These are phyloP conservation scores for Polychaeton citri DNA, from an alignment of 2,329 filamentous ascomycete species.

Conservation along the genomic window DNA sequence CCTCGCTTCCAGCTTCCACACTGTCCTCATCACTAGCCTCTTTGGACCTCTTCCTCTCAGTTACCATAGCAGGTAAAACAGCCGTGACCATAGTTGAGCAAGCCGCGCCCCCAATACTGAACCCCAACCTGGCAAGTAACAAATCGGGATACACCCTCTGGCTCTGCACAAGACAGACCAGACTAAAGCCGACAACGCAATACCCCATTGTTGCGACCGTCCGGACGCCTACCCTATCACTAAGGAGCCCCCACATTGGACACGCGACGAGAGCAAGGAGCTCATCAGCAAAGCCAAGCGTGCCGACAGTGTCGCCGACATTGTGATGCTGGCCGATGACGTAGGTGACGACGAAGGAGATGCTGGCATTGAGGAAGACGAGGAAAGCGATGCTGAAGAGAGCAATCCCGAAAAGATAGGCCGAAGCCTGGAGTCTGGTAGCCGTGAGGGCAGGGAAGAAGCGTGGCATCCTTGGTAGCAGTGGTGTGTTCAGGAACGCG, in stretches of 20 bases:
- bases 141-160: conserved; percentile 80
- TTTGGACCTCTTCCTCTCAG: conserved; percentile 5
- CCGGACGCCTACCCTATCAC: conserved; percentile 63
- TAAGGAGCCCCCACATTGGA: conserved; percentile 64
- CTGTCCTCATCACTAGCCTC: conserved; percentile 5
- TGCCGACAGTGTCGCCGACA: conserved; percentile 71
- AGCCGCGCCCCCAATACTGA: conserved; percentile 84
- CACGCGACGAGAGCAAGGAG: conserved; percentile 69
- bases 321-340: conserved; percentile 59
- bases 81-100: conserved; percentile 90
- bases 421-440: conserved; percentile 43
- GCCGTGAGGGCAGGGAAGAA: conserved; percentile 36
- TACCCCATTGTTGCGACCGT: conserved; percentile 59
- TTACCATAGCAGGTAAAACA: conserved; percentile 61
- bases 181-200: conserved; percentile 59
- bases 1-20: conserved; percentile 8
- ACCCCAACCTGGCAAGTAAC: conserved; percentile 69
- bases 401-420: conserved; percentile 69
- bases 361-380: conserved; percentile 73
- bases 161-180: conserved; percentile 75
- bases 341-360: conserved; percentile 77
- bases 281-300: conserved; percentile 75
- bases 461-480: conserved; percentile 11
- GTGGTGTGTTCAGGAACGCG: too few species aligned
- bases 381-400: conserved; percentile 83